Evolutionary conservation across 352 stramenopile genomes (phyloP).

Genomic region (Pythium insidiosum): DNA sequence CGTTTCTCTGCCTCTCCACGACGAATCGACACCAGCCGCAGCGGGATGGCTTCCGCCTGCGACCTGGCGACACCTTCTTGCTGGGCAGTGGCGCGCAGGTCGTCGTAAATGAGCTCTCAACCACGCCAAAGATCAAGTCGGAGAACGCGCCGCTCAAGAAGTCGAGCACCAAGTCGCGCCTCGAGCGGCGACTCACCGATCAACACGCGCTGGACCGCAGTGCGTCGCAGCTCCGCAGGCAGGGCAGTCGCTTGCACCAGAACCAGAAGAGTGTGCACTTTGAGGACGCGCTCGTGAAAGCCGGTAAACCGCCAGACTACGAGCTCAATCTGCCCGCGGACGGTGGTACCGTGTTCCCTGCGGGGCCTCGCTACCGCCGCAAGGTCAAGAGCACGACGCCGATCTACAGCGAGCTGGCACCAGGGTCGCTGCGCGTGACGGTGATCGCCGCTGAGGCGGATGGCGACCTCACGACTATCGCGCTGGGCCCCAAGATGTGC

Average conservation of each 20-base stretch:
- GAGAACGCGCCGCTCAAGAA: background rate
- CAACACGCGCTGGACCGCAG: slow-evolving; percentile 4
- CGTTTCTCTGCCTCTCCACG: slow-evolving; percentile 67
- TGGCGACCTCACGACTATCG: slow-evolving; percentile 10
- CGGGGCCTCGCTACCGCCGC: slow-evolving; percentile 45
- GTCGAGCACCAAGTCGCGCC: slow-evolving; percentile 6
- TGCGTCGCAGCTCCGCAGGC: background rate
- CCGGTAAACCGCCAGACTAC: slow-evolving; percentile 3
- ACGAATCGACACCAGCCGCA: slow-evolving; percentile 58
- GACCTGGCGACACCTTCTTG: slow-evolving; percentile 34
- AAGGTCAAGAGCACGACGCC: slow-evolving; percentile 17
- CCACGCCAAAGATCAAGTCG: background rate
- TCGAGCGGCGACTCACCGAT: slow-evolving; percentile 13
- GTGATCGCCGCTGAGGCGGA: slow-evolving; percentile 7
- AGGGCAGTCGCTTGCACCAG: slow-evolving; percentile 2
- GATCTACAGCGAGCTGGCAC: slow-evolving; percentile 4
- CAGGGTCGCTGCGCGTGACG: slow-evolving; percentile 5
- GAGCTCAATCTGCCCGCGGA: slow-evolving; percentile 18
- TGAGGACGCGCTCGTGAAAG: slow-evolving; percentile 8
- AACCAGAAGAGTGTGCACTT: slow-evolving; percentile 15
- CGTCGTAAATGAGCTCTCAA: slow-evolving; percentile 21
- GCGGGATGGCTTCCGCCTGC: slow-evolving; percentile 58
- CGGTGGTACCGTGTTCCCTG: slow-evolving; percentile 14
- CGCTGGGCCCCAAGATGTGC: slow-evolving; percentile 13
- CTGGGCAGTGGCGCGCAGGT: slow-evolving; percentile 33